Base-by-base conservation (phyloP, 2,329 filamentous ascomycete genomes). In the Ramularia collo-cygni region DNA sequence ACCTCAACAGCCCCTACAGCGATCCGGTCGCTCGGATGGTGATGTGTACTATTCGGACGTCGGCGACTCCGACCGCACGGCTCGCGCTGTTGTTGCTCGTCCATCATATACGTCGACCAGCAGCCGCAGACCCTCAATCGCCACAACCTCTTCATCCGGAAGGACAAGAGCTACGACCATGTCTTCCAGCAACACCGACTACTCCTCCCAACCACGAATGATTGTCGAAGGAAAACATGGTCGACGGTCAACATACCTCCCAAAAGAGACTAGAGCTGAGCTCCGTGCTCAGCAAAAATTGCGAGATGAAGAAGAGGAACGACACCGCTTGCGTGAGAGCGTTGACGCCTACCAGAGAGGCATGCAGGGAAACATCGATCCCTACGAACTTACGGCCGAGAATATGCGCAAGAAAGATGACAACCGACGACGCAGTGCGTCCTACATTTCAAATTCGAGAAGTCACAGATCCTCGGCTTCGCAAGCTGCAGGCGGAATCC, bases 41-140 rank as follows among this genome's bases (percentile, higher is more conserved):
- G 37, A 44, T 12, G 21, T 44, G 5, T 42, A 55, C 27, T 46
- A 50, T n/a, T 43, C 51, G 9, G 54, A 55, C 21, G 46, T 53
- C 15, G 38, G 50, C 38, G 51, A 56, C 31, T 56, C 51, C 37
- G 47, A 54, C 45, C 43, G 43, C 41, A 40, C 50, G 41, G 8
- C 57, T 46, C 42, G 48, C 14, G 46, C 52, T 3, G 40, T 43
- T 7, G 41, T 52, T 9, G 37, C 40, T 21, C 47, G 52, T 15
- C 34, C 45, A n/a, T 37, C 42, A 21, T 42, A 47, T 28, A 45
- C 44, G 8, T 52, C 53, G 4, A 32, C 43, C 28, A 58, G 55
- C 33, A 59, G 60, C 27, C 63, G 55, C 15, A 52, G 51, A 4
- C 52, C 63, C 7, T 55, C 61, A 4, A 46, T 63, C 15, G 51